Conservation (phyloP, 352 stramenopile species). For the Globisporangium heterothallicum region DNA sequence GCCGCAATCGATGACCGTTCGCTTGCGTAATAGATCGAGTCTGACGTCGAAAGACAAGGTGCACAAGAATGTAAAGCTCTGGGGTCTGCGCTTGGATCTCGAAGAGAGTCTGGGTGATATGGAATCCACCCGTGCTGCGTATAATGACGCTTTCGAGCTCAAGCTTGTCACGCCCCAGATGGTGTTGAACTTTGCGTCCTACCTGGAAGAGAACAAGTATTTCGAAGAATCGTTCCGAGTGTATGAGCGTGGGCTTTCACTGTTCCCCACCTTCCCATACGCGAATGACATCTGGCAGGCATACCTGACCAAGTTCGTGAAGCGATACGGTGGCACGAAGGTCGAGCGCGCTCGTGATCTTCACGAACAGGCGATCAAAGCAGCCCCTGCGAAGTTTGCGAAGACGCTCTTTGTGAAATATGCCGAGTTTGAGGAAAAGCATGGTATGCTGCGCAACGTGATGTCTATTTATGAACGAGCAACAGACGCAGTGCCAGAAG, state of each 20-base stretch:
- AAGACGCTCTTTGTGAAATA: conserved; percentile 83
- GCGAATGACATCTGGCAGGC: conserved; percentile 92
- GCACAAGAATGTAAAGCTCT: conserved; percentile 91
- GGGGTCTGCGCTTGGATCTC: conserved; percentile 96
- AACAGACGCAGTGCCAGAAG: conserved; percentile 76
- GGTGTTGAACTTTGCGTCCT: conserved; percentile 96
- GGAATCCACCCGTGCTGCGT: conserved; percentile 92
- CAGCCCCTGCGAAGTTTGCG: conserved; percentile 85
- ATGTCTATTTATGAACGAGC: conserved; percentile 95
- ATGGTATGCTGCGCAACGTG: conserved; percentile 94
- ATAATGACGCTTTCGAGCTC: conserved; percentile 94
- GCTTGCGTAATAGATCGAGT: conserved; percentile 46
- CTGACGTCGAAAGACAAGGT: conserved; percentile 73
- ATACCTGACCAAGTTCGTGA: conserved; percentile 95
- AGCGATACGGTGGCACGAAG: conserved; percentile 94
- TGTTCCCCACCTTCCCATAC: conserved; percentile 93
- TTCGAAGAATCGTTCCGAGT: conserved; percentile 95
- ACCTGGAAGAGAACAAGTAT: conserved; percentile 96
- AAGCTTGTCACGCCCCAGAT: conserved; percentile 96
- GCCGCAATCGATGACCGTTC: conserved; percentile 39
- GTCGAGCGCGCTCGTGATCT: conserved; percentile 96
- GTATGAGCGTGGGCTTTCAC: conserved; percentile 85
- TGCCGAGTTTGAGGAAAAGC: conserved; percentile 95
- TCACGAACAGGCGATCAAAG: conserved; percentile 92
- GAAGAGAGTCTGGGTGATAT: conserved; percentile 97